Base-by-base conservation (phyloP, 73 alveolate genomes). In the Paramecium primaurelia region DNA sequence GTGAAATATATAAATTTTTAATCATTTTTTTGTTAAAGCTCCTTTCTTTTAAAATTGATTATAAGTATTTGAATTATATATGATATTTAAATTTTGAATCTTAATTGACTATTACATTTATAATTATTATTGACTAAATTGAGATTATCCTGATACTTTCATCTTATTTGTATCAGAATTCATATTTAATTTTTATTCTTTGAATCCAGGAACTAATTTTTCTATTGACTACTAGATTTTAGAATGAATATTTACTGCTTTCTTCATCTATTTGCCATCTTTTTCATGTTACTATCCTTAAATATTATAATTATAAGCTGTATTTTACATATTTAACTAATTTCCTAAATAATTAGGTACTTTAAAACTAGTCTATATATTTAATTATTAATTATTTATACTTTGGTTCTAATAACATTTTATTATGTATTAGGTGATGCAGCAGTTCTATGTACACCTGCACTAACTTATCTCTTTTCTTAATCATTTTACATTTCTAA, bases 41-140 rank as follows among this genome's bases (percentile, higher is more conserved):
- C 91, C 91, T 26, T 68, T 68, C 49, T 68, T 68, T 18, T 68
- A 68, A 34, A 32, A 68, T 68, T 28, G 40, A 64, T 87, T 87
- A 38, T 60, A 87, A 87, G 93, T 87, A 37, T 87, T 87, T 1
- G 93, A 40, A 87, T 87, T 87, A 14, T 87, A 87, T 16, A 87
- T 87, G 42, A 87, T 77, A 34, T 87, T 87, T 34, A 87, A 40
- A 12, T 87, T 87, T 42, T 87, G 42, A 32, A 87, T 64, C 73
- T 87, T 87, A 12, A 77, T 64, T 11, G 45, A 87, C 59, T 64
- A 75, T 75, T 68, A 32, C 47, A 68, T 32, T 68, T 28, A 26
- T 11, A 28, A 25, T 68, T 34, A 26, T 68, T 68, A 25, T 34
- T 68, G 40, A 68, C 47, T 68, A 34, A 68, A 68, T 68, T 68